Base-by-base conservation (phyloP, 768 basidiomycete genomes). In the Kwoniella newhampshirensis region DNA sequence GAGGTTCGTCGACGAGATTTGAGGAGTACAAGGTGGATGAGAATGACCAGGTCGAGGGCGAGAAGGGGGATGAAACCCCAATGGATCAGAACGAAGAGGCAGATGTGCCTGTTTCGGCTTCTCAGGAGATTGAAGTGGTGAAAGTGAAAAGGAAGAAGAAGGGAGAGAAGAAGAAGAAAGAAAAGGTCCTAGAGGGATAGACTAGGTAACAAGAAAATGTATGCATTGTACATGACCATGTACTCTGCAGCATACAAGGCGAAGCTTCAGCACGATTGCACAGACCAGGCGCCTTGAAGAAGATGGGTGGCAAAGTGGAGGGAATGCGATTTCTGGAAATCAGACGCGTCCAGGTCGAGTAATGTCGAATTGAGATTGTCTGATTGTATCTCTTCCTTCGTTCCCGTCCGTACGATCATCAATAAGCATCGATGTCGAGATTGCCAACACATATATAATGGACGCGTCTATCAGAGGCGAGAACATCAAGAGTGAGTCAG, bases 111-210 rank as follows among this genome's bases (percentile, higher is more conserved):
- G 44, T 60, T 20, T 60, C 48, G 15, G 32, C 41, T 18, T 39
- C 57, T 17, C 54, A 32, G n/a, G 63, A 67, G 25, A 54, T 75
- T 3, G 59, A 73, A 62, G 74, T 75, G 4, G 72, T 75, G 12
- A 71, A 63, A 32, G 72, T 73, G 6, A 71, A 71, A 58, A 49
- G 70, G 51, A 73, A 75, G 67, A 75, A 75, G 68, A 71, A 68
- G 60, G 57, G 54, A 3, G 57, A 53, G 42, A 51, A n/a, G 21
- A 64, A 63, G 59, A 70, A 70, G 63, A 57, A 49, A 44, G 28
- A 59, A 20, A 7, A 21, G 42, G 32, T 13, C 7, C 13, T 32
- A 13, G 32, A 32, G 13, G 32, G 32, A 32, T 32, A 32, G 13
- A 6, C 13, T n/a, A n/a, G n/a, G n/a, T n/a, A 6, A 13, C 32